phyloP scores from a whole-genome alignment of 306 rosid species.

The Cajanus cajan region DNA sequence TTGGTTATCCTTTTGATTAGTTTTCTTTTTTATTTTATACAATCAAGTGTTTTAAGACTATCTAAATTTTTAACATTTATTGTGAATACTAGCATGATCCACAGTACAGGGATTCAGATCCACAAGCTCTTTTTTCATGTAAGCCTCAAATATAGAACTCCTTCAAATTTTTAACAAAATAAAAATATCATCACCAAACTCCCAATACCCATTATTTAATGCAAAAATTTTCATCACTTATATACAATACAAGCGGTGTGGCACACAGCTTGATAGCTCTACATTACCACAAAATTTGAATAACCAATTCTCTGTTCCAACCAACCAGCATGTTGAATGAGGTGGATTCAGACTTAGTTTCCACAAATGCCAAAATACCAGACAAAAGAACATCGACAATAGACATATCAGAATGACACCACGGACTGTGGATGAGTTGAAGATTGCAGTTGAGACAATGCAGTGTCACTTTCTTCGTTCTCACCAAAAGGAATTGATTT shows the following conservation, averaged over 20 bases:
- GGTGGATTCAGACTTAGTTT: slow-evolving; percentile 19
- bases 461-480: slow-evolving; percentile 74
- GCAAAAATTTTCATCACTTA: slow-evolving; percentile 19
- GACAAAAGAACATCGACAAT: background rate
- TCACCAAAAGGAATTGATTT: slow-evolving; percentile 60
- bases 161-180: background rate
- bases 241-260: slow-evolving; percentile 38
- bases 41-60: background rate
- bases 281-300: slow-evolving; percentile 30
- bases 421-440: slow-evolving; percentile 63
- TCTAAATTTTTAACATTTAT: background rate
- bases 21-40: background rate
- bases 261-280: slow-evolving; percentile 20
- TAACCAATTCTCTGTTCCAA: slow-evolving; percentile 28
- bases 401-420: slow-evolving; percentile 58
- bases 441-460: slow-evolving; percentile 63
- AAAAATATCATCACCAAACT: background rate
- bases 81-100: background rate
- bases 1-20: background rate
- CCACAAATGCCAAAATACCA: background rate
- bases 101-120: background rate
- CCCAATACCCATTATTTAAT: slow-evolving; percentile 20
- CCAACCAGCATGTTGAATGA: slow-evolving; percentile 25
- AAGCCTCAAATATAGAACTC: background rate
- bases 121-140: background rate